A percentile compares a stretch with the other conserved stretches of the same genome.
These are phyloP conservation scores for Solanum appendiculatum DNA, from an alignment of 257 asterid species.

Conservation along the genomic window DNA sequence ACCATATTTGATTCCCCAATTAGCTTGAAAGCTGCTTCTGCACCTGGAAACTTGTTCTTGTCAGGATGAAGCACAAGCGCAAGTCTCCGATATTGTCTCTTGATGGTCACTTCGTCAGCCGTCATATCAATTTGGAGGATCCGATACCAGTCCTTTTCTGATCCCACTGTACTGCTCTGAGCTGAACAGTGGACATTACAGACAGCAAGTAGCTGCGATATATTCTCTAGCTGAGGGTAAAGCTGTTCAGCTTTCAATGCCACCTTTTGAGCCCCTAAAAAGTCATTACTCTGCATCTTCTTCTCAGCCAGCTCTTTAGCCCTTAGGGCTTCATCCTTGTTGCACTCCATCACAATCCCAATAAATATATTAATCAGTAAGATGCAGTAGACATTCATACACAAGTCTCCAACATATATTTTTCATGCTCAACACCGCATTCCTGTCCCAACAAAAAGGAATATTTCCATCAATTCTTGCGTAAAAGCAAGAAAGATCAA, in stretches of 20 bases:
- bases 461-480: not conserved
- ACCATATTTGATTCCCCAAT: conserved; percentile 65
- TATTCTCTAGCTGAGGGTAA: conserved; percentile 62
- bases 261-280: conserved; percentile 50
- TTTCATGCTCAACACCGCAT: not conserved
- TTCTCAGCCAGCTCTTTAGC: conserved; percentile 62
- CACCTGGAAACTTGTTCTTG: conserved; percentile 81
- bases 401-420: not conserved
- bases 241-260: conserved; percentile 63
- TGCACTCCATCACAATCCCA: conserved; percentile 55
- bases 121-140: conserved; percentile 54
- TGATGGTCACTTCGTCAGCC: conserved; percentile 50
- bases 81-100: conserved; percentile 67
- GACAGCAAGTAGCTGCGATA: conserved; percentile 49
- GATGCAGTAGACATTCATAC: not conserved
- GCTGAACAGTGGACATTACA: conserved; percentile 77
- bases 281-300: conserved; percentile 56
- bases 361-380: not conserved
- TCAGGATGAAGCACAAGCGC: conserved; percentile 86
- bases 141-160: conserved; percentile 74
- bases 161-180: conserved; percentile 27
- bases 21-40: conserved; percentile 86
- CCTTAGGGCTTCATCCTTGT: conserved; percentile 74
- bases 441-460: not conserved
- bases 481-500: not conserved